Percentiles rank a stretch among this genome's conserved stretches.
phyloP scores from a whole-genome alignment of 495 filamentous ascomycete genomes.

The Penicillium bovifimosum region DNA sequence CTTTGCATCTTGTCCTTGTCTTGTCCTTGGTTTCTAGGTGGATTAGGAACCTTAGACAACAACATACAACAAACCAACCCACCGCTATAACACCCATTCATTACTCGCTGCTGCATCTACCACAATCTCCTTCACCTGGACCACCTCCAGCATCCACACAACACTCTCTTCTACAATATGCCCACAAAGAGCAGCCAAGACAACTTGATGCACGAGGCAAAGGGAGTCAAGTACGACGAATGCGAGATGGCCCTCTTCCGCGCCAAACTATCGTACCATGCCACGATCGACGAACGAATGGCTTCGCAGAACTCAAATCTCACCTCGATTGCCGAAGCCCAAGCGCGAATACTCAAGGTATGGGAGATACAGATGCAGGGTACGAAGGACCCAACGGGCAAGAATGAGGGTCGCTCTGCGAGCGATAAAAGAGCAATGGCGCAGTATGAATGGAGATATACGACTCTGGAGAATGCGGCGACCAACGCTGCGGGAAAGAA shows the following conservation, averaged over 20 bases:
- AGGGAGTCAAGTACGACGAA: conserved; percentile 40
- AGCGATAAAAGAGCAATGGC: conserved; percentile 33
- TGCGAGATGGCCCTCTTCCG: conserved; percentile 41
- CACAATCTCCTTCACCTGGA: too few relatives aligned
- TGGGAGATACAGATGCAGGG: conserved; percentile 38
- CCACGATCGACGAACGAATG: conserved; percentile 36
- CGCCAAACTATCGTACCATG: conserved; percentile 36
- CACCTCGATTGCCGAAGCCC: conserved; percentile 34
- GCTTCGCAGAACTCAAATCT: conserved; percentile 34
- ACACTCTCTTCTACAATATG: too few relatives aligned
- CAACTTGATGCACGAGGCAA: conserved; percentile 30
- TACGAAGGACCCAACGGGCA: conserved; percentile 34
- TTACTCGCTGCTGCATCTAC: not conserved
- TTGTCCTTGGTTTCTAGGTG: not conserved
- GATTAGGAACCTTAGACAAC: not conserved
- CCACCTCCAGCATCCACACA: too few relatives aligned
- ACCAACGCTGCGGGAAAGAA: conserved; percentile 16
- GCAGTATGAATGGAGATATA: conserved; percentile 39
- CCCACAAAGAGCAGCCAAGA: conserved; percentile 25
- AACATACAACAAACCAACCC: not conserved
- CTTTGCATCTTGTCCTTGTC: not conserved
- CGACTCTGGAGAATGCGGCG: conserved; percentile 31
- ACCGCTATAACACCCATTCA: not conserved
- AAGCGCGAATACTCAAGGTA: conserved; percentile 32
- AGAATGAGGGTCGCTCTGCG: conserved; percentile 29